A percentile compares a stretch with the other conserved stretches of the same genome.
Conservation (phyloP, 1,284 basidiomycete species). For the Rhodotorula sp. region DNA sequence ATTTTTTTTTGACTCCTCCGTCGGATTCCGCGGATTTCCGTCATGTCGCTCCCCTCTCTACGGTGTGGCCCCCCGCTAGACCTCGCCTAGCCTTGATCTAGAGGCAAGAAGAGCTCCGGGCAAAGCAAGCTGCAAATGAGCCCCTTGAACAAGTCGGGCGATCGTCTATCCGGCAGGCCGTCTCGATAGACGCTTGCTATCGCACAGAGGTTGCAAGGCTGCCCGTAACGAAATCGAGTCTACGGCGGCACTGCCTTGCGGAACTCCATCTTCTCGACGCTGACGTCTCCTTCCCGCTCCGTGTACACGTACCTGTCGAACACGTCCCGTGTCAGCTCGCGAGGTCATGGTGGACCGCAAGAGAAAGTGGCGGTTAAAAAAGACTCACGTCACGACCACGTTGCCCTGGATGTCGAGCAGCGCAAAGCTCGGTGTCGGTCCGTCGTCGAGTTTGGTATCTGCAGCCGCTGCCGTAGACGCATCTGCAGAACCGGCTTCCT, state of each 20-base stretch:
- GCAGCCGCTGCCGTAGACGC: background rate
- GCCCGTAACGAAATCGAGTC: background rate
- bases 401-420: constrained; percentile 92
- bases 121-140: too few relatives aligned
- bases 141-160: too few relatives aligned
- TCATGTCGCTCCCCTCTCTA: too few relatives aligned
- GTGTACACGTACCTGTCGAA: constrained; percentile 74
- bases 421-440: constrained; percentile 77
- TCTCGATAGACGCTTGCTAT: background rate
- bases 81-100: too few relatives aligned
- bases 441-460: background rate
- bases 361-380: background rate
- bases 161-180: too few relatives aligned
- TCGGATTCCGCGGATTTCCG: too few relatives aligned
- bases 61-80: too few relatives aligned
- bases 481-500: background rate
- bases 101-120: too few relatives aligned
- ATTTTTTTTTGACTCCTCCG: too few relatives aligned
- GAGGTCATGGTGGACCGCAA: background rate
- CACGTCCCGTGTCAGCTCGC: background rate
- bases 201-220: background rate
- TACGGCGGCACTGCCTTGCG: constrained; percentile 4
- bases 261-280: constrained; percentile 52
- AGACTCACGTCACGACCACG: constrained; percentile 70
- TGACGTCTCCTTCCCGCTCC: constrained; percentile 82